Evolutionary conservation across 2,329 filamentous ascomycete species (phyloP).

Genomic region (Diplodia scrobiculata): DNA sequence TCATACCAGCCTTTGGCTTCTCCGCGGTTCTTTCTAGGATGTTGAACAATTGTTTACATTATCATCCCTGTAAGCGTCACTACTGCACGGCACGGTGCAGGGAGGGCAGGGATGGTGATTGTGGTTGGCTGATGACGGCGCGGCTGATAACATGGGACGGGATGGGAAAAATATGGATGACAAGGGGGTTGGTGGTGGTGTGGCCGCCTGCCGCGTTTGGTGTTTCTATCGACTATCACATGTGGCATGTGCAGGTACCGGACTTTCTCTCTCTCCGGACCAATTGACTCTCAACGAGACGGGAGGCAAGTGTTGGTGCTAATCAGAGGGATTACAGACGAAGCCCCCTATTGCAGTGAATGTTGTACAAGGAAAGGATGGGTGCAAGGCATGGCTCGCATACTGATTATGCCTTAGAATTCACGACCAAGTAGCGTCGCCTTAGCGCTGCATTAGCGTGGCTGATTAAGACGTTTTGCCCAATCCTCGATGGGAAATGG

Average conservation of each 20-base stretch:
- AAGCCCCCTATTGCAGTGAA: background rate
- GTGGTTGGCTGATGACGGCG: background rate
- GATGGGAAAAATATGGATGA: background rate
- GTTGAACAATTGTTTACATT: background rate
- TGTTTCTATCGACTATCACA: background rate
- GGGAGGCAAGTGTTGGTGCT: too few relatives aligned
- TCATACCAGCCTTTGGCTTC: background rate
- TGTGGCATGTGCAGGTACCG: background rate
- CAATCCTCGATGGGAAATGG: too few relatives aligned
- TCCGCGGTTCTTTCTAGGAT: background rate
- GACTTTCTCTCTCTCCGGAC: background rate
- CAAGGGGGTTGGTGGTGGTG: background rate
- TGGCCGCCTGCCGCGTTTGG: background rate
- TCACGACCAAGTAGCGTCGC: too few relatives aligned
- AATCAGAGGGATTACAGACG: background rate
- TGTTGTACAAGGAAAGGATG: background rate
- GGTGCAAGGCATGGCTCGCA: background rate
- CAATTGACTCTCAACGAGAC: too few relatives aligned
- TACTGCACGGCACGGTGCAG: conserved; percentile 4
- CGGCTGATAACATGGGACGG: background rate
- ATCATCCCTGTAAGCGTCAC: background rate
- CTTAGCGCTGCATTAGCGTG: too few relatives aligned
- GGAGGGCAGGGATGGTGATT: conserved; percentile 2
- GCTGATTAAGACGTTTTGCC: too few relatives aligned
- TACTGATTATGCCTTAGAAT: too few relatives aligned